These are phyloP conservation scores for Glycine tomentella DNA, from an alignment of 306 rosid genomes.

Conservation along the genomic window DNA sequence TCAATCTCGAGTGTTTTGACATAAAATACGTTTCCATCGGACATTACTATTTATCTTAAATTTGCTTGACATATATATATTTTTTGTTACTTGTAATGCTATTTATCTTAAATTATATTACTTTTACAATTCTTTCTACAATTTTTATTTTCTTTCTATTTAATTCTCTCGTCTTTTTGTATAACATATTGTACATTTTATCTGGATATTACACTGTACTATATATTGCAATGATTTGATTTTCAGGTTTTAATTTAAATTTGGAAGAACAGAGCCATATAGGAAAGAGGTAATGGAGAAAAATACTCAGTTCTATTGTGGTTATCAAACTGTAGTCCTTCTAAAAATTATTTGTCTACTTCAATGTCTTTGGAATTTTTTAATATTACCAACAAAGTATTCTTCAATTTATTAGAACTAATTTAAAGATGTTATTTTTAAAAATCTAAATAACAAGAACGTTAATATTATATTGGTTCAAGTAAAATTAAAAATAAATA, in stretches of 20 bases:
- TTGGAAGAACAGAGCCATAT: background rate
- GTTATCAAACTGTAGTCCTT: background rate
- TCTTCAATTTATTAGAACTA: background rate
- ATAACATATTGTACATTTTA: no score
- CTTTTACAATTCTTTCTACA: no score
- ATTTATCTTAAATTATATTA: no score
- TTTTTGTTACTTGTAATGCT: no score
- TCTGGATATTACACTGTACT: no score
- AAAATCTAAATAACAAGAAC: no score
- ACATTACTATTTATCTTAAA: no score
- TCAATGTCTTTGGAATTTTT: background rate
- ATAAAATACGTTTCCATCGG: no score
- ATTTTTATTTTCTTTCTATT: background rate
- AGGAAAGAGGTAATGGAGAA: background rate
- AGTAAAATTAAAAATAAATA: no score
- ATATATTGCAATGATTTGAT: background rate
- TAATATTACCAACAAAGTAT: background rate
- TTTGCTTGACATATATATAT: no score
- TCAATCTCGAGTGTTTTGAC: no score
- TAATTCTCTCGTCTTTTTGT: background rate
- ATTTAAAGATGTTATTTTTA: background rate
- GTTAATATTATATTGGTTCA: no score
- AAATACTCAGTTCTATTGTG: background rate
- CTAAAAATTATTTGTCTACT: background rate
- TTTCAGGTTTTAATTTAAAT: background rate